Conservation (phyloP, 192 early-diverging fungal species). For the Umbelopsis ramanniana region DNA sequence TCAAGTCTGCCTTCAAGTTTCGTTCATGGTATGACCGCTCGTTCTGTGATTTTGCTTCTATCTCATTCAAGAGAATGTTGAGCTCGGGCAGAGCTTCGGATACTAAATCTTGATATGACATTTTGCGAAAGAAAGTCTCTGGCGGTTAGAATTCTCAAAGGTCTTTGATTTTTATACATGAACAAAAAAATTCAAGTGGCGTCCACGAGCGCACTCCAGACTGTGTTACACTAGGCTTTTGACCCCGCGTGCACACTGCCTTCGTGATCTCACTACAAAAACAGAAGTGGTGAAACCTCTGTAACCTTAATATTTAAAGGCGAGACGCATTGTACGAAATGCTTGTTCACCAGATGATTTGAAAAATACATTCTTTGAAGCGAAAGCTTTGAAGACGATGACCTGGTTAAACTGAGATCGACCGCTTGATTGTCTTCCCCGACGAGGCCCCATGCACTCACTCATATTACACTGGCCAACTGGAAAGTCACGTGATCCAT, state of each 20-base stretch:
- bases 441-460: too few relatives aligned
- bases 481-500: too few relatives aligned
- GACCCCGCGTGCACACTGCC: neutral
- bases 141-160: neutral
- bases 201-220: neutral
- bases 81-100: neutral
- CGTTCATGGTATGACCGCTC: neutral
- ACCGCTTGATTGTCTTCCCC: too few relatives aligned
- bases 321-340: too few relatives aligned
- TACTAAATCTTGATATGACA: neutral
- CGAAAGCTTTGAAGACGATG: too few relatives aligned
- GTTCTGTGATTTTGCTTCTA: neutral
- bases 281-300: neutral
- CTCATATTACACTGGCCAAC: too few relatives aligned
- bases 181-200: neutral
- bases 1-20: neutral
- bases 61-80: neutral
- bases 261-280: neutral
- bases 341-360: too few relatives aligned
- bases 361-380: too few relatives aligned
- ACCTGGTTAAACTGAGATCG: too few relatives aligned
- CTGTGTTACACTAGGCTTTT: neutral
- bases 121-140: neutral
- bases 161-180: neutral
- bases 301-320: neutral